Conservation (phyloP, 148 eudicot genomes). For the Bassia scoparia region DNA sequence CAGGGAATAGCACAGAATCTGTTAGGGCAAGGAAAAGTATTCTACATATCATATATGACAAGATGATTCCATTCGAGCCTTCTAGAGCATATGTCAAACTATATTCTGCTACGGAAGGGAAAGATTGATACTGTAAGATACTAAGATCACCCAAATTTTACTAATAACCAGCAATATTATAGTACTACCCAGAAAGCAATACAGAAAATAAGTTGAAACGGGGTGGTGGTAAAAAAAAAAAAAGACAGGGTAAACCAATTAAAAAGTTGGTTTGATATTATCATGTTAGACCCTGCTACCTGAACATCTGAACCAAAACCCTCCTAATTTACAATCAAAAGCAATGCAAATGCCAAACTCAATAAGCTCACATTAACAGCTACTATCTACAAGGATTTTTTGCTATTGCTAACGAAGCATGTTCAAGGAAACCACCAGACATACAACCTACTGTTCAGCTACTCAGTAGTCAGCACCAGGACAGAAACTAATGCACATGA, state of each 20-base stretch:
- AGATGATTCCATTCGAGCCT: background rate
- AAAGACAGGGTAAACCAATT: too few species aligned
- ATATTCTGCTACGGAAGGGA: background rate
- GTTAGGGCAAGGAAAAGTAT: background rate
- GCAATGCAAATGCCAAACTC: background rate
- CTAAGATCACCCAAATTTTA: background rate
- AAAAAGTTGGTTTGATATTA: too few species aligned
- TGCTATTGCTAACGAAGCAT: background rate
- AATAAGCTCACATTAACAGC: background rate
- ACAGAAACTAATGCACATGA: background rate
- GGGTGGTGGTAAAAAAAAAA: too few species aligned
- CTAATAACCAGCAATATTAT: background rate
- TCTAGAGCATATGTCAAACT: background rate
- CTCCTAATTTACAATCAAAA: too few species aligned
- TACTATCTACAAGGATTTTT: background rate
- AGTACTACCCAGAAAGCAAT: background rate
- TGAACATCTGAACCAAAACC: too few species aligned
- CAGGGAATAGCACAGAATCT: background rate
- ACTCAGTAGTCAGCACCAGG: background rate
- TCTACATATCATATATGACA: background rate
- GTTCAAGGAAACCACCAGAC: background rate
- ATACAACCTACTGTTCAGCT: background rate
- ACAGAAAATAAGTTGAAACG: background rate
- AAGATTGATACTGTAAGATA: background rate
- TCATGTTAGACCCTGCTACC: too few species aligned